Base-by-base conservation (phyloP, 805 yeast genomes). In the Myxozyma sirexii region DNA sequence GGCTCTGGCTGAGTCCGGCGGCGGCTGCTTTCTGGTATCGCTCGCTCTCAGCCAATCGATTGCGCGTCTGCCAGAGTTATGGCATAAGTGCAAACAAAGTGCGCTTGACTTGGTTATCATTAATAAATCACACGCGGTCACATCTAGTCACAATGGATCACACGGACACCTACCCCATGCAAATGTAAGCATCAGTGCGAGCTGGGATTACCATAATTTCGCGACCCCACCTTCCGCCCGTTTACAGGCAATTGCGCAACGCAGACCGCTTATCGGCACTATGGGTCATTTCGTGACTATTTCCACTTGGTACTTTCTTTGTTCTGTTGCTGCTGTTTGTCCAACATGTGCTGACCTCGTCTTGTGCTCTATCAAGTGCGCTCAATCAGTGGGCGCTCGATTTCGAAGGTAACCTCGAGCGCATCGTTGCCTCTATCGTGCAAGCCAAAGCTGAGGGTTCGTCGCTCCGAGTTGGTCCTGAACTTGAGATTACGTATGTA, bases 311-410 rank as follows among this genome's bases (percentile, higher is more conserved):
- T 64, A 51, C 35, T 21, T 27, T 10, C 21, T 33, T 2, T 29
- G 26, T 31, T 31, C 8, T 27, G 13, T 19, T 17, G 12, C 17
- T 27, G 23, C n/a, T 42, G 46, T 19, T 17, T 17, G 8, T 39
- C n/a, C 17, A 42, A 26, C 24, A 15, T n/a, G 19, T n/a, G 24
- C 54, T 44, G 29, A 31, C n/a, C 26, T 4, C 21, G 21, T 12
- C 6, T 23, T 33, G 7, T 10, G 23, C 29, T 5, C 29, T 31
- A 19, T 13, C 13, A 27, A 65, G 68, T 75, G 90, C 92, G 69
- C 80, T 94, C 65, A 94, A 94, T 76, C 99, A 94, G 81, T 94
- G 99, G 99, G 97, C 99, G 0, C 79, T 94, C 56, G 99, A 94
- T 73, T 94, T 90, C 73, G 98, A 93, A 73, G 99, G 99, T 4